Percentiles rank a stretch among this genome's conserved stretches.
Conservation (phyloP, 371 early-diverging fungal species). For the Dinochytrium kinnereticum region DNA sequence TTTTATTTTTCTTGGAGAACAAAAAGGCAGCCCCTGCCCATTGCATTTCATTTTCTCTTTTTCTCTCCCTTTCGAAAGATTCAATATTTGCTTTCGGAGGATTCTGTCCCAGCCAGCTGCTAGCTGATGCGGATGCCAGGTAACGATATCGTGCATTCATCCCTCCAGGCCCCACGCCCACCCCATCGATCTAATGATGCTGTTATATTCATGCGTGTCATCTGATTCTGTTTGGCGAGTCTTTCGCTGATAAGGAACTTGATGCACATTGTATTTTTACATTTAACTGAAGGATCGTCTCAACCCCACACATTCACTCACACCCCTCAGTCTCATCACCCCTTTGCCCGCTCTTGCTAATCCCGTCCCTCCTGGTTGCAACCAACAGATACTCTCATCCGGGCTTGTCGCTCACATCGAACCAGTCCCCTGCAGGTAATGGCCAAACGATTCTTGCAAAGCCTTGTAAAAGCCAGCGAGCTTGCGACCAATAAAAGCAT, state of each 20-base stretch:
- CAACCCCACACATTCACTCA: not conserved
- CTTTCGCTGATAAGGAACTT: not conserved
- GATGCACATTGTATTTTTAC: not conserved
- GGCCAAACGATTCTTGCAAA: not conserved
- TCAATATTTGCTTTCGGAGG: too few relatives aligned
- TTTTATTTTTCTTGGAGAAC: too few relatives aligned
- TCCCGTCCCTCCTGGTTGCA: too few relatives aligned
- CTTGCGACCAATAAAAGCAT: not conserved
- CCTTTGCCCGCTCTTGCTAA: not conserved
- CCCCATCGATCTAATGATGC: not conserved
- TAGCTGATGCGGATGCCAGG: too few relatives aligned
- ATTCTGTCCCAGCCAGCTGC: too few relatives aligned
- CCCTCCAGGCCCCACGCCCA: not conserved
- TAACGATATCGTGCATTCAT: too few relatives aligned
- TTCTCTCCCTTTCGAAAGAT: too few relatives aligned
- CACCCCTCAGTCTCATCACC: not conserved
- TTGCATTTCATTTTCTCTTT: too few relatives aligned
- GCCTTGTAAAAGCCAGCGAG: not conserved
- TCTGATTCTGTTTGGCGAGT: not conserved
- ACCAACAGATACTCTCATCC: not conserved
- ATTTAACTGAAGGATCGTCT: not conserved
- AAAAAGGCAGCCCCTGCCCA: too few relatives aligned
- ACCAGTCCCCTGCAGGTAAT: not conserved
- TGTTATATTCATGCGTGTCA: conserved; percentile 14
- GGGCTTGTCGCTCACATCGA: not conserved